Percentiles rank a stretch among this genome's conserved stretches.
These are phyloP conservation scores for Lepidium didymum DNA, from an alignment of 345 rosid species.

Conservation along the genomic window DNA sequence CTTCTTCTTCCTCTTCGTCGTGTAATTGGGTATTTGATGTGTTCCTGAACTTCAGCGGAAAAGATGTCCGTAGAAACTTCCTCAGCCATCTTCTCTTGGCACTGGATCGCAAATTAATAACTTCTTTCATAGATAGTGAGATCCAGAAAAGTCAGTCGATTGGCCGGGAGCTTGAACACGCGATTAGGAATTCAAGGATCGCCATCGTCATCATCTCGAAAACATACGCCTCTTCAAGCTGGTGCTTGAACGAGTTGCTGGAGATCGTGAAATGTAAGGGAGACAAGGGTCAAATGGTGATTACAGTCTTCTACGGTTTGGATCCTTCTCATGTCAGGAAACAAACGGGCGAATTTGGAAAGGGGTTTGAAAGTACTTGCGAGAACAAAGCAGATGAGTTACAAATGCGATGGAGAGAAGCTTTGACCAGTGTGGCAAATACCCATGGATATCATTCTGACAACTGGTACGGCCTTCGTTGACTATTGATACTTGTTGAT, in stretches of 20 bases:
- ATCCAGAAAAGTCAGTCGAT: not conserved
- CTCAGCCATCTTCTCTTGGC: not conserved
- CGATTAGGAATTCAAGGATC: not conserved
- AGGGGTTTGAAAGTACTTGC: not conserved
- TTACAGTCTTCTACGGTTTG: not conserved
- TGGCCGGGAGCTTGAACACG: not conserved
- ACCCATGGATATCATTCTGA: not conserved
- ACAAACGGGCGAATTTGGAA: not conserved
- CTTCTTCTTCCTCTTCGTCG: not conserved
- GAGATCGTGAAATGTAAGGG: not conserved
- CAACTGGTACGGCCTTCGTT: not conserved
- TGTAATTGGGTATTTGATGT: not conserved
- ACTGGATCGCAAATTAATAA: not conserved
- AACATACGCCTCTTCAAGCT: not conserved
- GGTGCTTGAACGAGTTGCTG: not conserved
- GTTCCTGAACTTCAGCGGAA: not conserved
- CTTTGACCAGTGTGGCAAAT: not conserved
- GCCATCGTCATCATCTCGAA: not conserved
- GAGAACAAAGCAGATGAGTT: not conserved
- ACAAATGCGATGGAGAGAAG: not conserved
- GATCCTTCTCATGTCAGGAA: conserved; percentile 12
- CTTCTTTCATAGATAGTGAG: not conserved
- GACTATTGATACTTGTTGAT: not conserved
- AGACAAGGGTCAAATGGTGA: not conserved
- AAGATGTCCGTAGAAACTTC: not conserved